These are phyloP conservation scores for Colletotrichum sp. DNA, from an alignment of 2,329 filamentous ascomycete genomes.

Conservation along the genomic window DNA sequence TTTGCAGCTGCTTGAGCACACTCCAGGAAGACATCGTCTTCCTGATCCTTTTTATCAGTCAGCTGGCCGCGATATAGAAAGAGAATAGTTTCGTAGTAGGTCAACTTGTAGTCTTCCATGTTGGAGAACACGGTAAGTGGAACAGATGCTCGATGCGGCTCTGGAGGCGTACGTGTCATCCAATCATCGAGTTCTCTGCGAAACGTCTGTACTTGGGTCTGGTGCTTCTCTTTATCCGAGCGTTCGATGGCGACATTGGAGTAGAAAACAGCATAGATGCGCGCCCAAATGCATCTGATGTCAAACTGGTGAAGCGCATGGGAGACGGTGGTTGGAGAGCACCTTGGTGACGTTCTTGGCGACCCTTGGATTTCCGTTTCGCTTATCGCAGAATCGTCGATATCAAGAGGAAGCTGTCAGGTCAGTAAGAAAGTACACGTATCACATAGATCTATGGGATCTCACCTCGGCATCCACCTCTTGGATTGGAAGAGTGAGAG, in stretches of 20 bases:
- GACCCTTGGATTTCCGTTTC: neutral
- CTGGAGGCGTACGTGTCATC: neutral
- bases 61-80: conserved; percentile 28
- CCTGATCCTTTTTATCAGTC: conserved; percentile 1
- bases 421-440: neutral
- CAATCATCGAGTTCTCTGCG: conserved; percentile 6
- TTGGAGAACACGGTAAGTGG: conserved; percentile 9
- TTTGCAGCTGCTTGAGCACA: conserved; percentile 20
- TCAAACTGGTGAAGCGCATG: conserved; percentile 4
- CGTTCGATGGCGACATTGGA: neutral
- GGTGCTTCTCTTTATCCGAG: neutral
- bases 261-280: neutral
- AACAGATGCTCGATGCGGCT: neutral
- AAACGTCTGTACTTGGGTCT: neutral
- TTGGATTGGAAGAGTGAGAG: neutral
- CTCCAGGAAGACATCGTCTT: conserved; percentile 26
- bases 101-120: conserved; percentile 12
- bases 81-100: conserved; percentile 25
- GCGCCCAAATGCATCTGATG: conserved; percentile 10
- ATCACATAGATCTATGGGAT: neutral
- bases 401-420: neutral
- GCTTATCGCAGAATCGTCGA: neutral
- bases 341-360: neutral
- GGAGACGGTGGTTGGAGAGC: neutral
- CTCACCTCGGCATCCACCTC: conserved; percentile 12